Evolutionary conservation across 345 rosid genomes (phyloP), one percentile per base, ranked within the genome.

Genomic region (Geranium rotundifolium): DNA sequence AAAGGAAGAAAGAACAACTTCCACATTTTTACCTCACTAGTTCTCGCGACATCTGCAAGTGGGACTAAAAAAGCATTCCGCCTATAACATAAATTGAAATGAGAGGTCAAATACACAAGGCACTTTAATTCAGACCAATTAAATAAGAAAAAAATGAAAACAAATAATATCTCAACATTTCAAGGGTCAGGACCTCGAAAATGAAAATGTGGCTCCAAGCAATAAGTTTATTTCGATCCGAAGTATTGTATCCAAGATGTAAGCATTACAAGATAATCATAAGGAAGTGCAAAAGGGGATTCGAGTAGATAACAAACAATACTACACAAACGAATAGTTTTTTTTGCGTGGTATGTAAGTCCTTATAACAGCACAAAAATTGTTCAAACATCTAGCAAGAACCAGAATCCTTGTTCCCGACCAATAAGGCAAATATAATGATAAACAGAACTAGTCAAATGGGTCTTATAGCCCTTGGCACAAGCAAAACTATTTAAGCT

Each of bases 141-240:
- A 37, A 37, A 10, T 37, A 37, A 37, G 12, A 6, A 5, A 37
- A 37, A 37, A 37, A 37, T 37, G 46, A 37, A 37, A 58, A 54
- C 16, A 19, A 54, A 60, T 34, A 63, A 54, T 17, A 66, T 30
- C 63, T 66, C 54, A 61, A 63, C 39, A 67, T 63, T 54, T 29
- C 30, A 67, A 16, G 31, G 27, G 18, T 55, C 64, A 73, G 5
- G 61, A 57, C 41, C 60, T 64, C 56, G 16, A 14, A n/a, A 52
- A n/a, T 13, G 46, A 37, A 37, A 37, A 23, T 23, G 27, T 23
- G 27, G 27, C 27, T 23, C 27, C 27, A 23, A 23, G 27, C 27
- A 23, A 23, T 23, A 23, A 23, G 27, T 23, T 23, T 23, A 23
- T 23, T 23, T 23, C 2, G 7, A 37, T 37, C 46, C 4, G 12